Base-by-base conservation (phyloP, 2,329 filamentous ascomycete genomes). In the Esteya vermicola region DNA sequence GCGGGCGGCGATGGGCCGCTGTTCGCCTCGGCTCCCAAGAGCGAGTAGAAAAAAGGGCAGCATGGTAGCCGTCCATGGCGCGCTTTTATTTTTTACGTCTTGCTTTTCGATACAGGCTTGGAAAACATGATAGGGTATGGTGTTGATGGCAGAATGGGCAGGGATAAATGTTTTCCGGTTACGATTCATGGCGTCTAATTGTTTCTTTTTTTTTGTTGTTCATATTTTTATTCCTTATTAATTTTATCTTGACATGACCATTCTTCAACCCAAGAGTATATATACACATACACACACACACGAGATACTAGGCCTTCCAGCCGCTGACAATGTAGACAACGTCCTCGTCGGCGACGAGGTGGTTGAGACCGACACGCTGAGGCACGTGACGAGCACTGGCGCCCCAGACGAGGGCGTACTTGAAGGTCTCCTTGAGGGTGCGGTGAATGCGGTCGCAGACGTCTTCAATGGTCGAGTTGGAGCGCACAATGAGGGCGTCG, bases 351-450 rank as follows among this genome's bases (percentile, higher is more conserved):
- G 69, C 62, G 33, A 98, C 88, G 12, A 75, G 53, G 67, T 98
- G 91, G 7, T 75, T 68, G 52, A 98, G 60, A 1, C 91, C 93
- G 28, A 95, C 89, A 46, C 91, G 70, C 67, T 98, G 91, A 27
- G 93, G 91, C 27, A 96, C 70, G 66, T 98, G 93, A 53, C 85
- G 78, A 27, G 91, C 91, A 60, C 89, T 96, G 16, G 88, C 88
- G 5, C 91, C 91, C 93, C 93, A 98, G 0, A 98, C 91, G 49
- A 96, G 63, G 4, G 91, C 93, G 63, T 96, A 95, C 68, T 96
- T 98, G 72, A 96, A 98, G 5, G 86, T 94, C 47, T 98, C 93
- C 73, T 96, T 98, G 49, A 98, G 65, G 21, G 78, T 91, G 46
- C 91, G 72, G 63, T 98, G 91, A 50, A 98, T 83, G 52, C 85